These are phyloP conservation scores for Amanita pseudoporphyria DNA, from an alignment of 768 basidiomycete species.

Conservation along the genomic window DNA sequence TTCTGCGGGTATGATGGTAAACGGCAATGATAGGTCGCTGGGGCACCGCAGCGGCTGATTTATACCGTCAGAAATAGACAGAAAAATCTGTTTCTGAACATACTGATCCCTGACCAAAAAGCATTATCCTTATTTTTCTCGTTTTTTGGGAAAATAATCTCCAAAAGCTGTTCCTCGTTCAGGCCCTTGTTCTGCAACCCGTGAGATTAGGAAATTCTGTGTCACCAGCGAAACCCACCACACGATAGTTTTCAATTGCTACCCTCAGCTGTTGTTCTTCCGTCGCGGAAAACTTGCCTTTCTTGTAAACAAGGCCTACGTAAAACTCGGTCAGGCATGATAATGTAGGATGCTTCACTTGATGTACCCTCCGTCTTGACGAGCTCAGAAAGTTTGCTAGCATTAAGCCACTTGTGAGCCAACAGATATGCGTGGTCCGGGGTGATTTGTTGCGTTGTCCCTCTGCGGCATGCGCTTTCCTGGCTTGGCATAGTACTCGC, in stretches of 20 bases:
- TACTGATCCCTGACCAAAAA: slow-evolving; percentile 81
- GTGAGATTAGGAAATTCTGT: neutral
- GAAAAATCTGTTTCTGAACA: slow-evolving; percentile 13
- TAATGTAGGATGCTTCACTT: neutral
- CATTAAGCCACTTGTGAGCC: slow-evolving; percentile 72
- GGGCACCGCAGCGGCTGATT: slow-evolving; percentile 56
- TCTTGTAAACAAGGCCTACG: slow-evolving; percentile 76
- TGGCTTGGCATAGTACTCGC: slow-evolving; percentile 24
- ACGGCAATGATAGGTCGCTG: slow-evolving; percentile 76
- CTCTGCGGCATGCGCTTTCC: slow-evolving; percentile 11
- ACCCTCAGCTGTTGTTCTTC: slow-evolving; percentile 58
- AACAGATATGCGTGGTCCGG: slow-evolving; percentile 58
- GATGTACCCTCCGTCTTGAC: slow-evolving; percentile 54
- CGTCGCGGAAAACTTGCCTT: slow-evolving; percentile 77
- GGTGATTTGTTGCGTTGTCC: slow-evolving; percentile 29
- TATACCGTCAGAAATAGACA: neutral
- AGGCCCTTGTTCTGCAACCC: slow-evolving; percentile 38
- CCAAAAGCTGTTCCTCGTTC: slow-evolving; percentile 42
- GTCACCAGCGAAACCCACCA: slow-evolving; percentile 29
- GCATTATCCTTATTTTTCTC: slow-evolving; percentile 49
- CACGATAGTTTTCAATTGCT: slow-evolving; percentile 56
- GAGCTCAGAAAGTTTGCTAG: slow-evolving; percentile 57
- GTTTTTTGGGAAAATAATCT: slow-evolving; percentile 61
- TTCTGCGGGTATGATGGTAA: slow-evolving; percentile 71
- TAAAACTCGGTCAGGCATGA: neutral